Evolutionary conservation across 2,329 filamentous ascomycete species (phyloP).

Genomic region (Clonostachys byssicola): DNA sequence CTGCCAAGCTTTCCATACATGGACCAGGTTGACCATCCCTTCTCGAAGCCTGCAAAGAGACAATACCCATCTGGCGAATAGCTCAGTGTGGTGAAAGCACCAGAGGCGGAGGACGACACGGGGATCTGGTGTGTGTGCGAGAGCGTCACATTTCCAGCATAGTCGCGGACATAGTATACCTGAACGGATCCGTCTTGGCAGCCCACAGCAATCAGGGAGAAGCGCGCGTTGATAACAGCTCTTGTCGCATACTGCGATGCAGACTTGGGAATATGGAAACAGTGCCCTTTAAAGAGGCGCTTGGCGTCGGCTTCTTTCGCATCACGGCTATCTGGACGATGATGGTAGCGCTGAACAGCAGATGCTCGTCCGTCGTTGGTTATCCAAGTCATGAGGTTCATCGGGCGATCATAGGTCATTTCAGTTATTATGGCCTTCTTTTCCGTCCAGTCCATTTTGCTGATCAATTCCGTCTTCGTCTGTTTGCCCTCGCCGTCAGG

Average conservation of each 20-base stretch:
- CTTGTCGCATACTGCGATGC: constrained; percentile 60
- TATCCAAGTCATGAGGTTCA: constrained; percentile 94
- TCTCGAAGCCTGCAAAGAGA: constrained; percentile 87
- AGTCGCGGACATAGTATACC: constrained; percentile 92
- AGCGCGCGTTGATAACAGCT: constrained; percentile 87
- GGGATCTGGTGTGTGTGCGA: constrained; percentile 75
- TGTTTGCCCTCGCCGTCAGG: constrained; percentile 78
- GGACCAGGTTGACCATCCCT: constrained; percentile 95
- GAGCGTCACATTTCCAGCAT: constrained; percentile 83
- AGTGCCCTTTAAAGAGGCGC: constrained; percentile 82
- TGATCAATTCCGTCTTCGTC: constrained; percentile 86
- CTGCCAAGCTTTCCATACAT: constrained; percentile 91
- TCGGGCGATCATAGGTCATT: constrained; percentile 92
- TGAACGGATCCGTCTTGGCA: constrained; percentile 75
- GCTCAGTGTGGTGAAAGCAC: constrained; percentile 66
- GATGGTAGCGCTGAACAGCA: constrained; percentile 68
- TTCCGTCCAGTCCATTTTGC: constrained; percentile 79
- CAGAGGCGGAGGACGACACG: constrained; percentile 63
- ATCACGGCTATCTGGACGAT: constrained; percentile 24
- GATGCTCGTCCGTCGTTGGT: constrained; percentile 84
- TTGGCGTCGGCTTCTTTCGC: constrained; percentile 45
- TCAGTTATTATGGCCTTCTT: constrained; percentile 73
- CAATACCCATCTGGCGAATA: constrained; percentile 98
- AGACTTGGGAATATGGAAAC: constrained; percentile 73
- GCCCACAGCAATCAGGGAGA: constrained; percentile 87